These are phyloP conservation scores for Fistulinella cinereoalba DNA, from an alignment of 1,284 basidiomycete species.

Conservation along the genomic window DNA sequence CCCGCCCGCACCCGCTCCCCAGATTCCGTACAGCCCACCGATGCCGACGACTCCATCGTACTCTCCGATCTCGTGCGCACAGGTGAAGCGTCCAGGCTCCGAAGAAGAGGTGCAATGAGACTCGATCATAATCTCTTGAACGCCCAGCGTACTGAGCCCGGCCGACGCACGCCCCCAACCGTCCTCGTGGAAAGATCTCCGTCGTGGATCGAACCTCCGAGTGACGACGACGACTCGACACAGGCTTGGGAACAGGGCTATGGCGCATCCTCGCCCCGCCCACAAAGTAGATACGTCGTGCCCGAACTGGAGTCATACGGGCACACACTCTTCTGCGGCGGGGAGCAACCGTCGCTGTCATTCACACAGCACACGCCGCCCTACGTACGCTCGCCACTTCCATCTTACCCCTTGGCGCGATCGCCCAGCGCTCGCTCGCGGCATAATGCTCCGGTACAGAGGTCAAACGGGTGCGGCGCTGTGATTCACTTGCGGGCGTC, in stretches of 20 bases:
- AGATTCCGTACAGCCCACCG: conserved; percentile 33
- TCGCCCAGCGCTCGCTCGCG: conserved; percentile 17
- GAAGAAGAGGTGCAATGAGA: conserved; percentile 68
- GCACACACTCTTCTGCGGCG: conserved; percentile 54
- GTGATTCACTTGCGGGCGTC: conserved; percentile 53
- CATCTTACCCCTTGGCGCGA: conserved; percentile 35
- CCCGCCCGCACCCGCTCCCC: conserved; percentile 9
- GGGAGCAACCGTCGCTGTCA: conserved; percentile 20
- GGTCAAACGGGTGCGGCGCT: conserved; percentile 58
- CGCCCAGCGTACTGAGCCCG: conserved; percentile 29
- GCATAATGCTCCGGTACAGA: conserved; percentile 4
- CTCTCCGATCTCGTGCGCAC: conserved; percentile 67
- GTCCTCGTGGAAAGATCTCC: conserved; percentile 32
- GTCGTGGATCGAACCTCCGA: conserved; percentile 36
- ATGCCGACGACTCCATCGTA: conserved; percentile 64
- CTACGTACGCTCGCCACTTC: conserved; percentile 39
- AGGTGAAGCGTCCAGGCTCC: conserved; percentile 66
- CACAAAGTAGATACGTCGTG: conserved; percentile 14
- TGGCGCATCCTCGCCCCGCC: conserved; percentile 26
- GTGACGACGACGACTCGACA: conserved; percentile 34
- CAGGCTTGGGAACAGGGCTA: conserved; percentile 35
- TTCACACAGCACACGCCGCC: conserved; percentile 9
- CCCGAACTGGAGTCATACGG: conserved; percentile 22
- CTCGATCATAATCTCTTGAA: conserved; percentile 45
- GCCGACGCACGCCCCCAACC: conserved; percentile 26